These are phyloP conservation scores for Tolypocladium guangdongense DNA, from an alignment of 2,329 filamentous ascomycete genomes.

Conservation along the genomic window DNA sequence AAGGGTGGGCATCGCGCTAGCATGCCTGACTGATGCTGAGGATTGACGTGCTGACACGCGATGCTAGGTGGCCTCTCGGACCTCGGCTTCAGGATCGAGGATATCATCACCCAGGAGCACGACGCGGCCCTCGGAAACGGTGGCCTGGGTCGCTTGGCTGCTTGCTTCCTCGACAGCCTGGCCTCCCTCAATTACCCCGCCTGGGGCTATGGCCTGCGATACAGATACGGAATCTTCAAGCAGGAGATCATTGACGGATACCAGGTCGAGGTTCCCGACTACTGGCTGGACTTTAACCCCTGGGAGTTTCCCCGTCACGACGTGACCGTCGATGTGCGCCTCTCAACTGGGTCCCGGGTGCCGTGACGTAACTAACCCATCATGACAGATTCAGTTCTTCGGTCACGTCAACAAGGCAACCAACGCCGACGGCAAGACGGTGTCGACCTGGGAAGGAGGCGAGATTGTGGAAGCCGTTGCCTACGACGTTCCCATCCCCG, in stretches of 20 bases:
- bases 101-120: constrained; percentile 88
- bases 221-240: constrained; percentile 97
- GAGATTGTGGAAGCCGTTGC: constrained; percentile 88
- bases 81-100: constrained; percentile 93
- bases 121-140: constrained; percentile 95
- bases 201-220: constrained; percentile 94
- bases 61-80: constrained; percentile 68
- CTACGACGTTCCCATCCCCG: constrained; percentile 87
- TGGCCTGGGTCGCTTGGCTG: constrained; percentile 85
- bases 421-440: constrained; percentile 65
- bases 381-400: constrained; percentile 73
- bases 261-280: constrained; percentile 95
- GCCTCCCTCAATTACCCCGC: constrained; percentile 91
- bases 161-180: constrained; percentile 93
- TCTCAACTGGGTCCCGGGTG: background rate
- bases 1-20: constrained; percentile 46
- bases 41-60: background rate
- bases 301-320: constrained; percentile 98
- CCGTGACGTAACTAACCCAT: background rate
- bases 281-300: constrained; percentile 98
- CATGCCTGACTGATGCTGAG: too few relatives aligned
- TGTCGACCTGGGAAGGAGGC: constrained; percentile 78
- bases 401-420: constrained; percentile 67
- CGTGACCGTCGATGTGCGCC: constrained; percentile 70
- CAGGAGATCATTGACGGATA: constrained; percentile 98